A percentile compares a stretch with the other conserved stretches of the same genome.
Conservation (phyloP, 2,329 filamentous ascomycete genomes). For the Elsinoe perseae region DNA sequence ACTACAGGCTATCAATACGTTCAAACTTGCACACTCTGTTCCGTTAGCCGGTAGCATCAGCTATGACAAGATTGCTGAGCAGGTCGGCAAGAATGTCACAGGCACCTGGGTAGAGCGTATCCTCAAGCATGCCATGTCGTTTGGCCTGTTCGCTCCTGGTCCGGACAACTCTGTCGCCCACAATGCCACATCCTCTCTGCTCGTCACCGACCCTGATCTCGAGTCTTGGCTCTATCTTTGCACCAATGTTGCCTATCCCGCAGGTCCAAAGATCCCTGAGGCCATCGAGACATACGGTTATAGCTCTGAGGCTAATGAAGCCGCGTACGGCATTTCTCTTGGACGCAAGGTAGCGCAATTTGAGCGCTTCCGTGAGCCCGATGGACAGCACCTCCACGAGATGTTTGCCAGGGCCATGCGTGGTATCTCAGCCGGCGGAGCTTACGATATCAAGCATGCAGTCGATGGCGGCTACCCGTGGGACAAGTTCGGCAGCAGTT, state of each 20-base stretch:
- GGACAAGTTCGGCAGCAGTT: slow-evolving; percentile 18
- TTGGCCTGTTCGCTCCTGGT: slow-evolving; percentile 20
- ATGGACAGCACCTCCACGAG: slow-evolving; percentile 20
- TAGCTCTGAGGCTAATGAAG: slow-evolving; percentile 21
- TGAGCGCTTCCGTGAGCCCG: slow-evolving; percentile 21
- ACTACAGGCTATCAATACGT: slow-evolving; percentile 15
- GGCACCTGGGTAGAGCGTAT: slow-evolving; percentile 20
- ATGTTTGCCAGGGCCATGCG: slow-evolving; percentile 23
- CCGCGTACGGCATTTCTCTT: slow-evolving; percentile 20
- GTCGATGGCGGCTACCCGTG: slow-evolving; percentile 22
- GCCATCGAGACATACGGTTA: slow-evolving; percentile 21
- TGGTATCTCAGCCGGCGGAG: slow-evolving; percentile 21
- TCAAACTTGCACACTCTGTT: slow-evolving; percentile 11
- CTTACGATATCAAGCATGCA: slow-evolving; percentile 21
- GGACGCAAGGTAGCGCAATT: slow-evolving; percentile 22
- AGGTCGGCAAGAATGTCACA: slow-evolving; percentile 17
- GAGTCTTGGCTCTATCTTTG: slow-evolving; percentile 22
- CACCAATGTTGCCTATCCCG: slow-evolving; percentile 21
- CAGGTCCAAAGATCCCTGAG: slow-evolving; percentile 20
- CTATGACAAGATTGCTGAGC: slow-evolving; percentile 15
- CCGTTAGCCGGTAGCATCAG: slow-evolving; percentile 13
- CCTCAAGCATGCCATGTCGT: slow-evolving; percentile 20
- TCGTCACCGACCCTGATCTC: slow-evolving; percentile 23
- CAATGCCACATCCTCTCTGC: slow-evolving; percentile 19
- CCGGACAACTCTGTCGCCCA: slow-evolving; percentile 19